Conservation (phyloP, 768 basidiomycete genomes). For the Boletus edulis region DNA sequence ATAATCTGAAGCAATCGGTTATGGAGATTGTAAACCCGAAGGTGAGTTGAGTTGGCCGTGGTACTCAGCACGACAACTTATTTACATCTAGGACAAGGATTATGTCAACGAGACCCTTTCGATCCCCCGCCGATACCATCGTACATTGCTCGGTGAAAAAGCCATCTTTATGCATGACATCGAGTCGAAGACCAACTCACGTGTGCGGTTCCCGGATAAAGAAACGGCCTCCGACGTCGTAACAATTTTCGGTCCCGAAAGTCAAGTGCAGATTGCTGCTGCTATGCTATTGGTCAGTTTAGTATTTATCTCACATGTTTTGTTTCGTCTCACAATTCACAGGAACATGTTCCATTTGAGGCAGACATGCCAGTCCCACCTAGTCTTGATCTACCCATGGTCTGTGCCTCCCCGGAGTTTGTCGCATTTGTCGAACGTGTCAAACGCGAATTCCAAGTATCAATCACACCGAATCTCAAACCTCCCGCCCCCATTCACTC, state of each 20-base stretch:
- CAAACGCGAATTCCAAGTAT: conserved; percentile 92
- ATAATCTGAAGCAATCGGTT: conserved; percentile 91
- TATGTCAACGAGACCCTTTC: conserved; percentile 91
- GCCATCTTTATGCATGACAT: conserved; percentile 97
- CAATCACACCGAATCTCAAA: conserved; percentile 81
- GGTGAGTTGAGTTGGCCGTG: conserved; percentile 41
- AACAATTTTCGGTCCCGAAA: conserved; percentile 95
- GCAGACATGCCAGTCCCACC: conserved; percentile 92
- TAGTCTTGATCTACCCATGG: conserved; percentile 69
- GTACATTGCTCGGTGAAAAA: conserved; percentile 93
- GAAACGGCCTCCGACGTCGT: conserved; percentile 93
- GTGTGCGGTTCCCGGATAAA: conserved; percentile 89
- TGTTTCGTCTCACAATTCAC: conserved; percentile 4
- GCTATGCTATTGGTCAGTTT: conserved; percentile 85
- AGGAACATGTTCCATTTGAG: conserved; percentile 97
- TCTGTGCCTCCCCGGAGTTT: conserved; percentile 82
- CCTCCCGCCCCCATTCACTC: conserved; percentile 31
- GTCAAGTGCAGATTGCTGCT: conserved; percentile 93
- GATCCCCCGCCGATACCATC: conserved; percentile 93
- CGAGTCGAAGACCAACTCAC: conserved; percentile 93
- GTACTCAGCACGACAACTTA: neutral
- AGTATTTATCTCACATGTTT: neutral
- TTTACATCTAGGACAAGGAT: conserved; percentile 78
- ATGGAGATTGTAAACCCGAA: conserved; percentile 98
- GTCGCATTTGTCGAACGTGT: conserved; percentile 81